Evolutionary conservation across 192 early-diverging fungal genomes (phyloP), one percentile per base, ranked within the genome.

Genomic region (Backusella tuberculispora): DNA sequence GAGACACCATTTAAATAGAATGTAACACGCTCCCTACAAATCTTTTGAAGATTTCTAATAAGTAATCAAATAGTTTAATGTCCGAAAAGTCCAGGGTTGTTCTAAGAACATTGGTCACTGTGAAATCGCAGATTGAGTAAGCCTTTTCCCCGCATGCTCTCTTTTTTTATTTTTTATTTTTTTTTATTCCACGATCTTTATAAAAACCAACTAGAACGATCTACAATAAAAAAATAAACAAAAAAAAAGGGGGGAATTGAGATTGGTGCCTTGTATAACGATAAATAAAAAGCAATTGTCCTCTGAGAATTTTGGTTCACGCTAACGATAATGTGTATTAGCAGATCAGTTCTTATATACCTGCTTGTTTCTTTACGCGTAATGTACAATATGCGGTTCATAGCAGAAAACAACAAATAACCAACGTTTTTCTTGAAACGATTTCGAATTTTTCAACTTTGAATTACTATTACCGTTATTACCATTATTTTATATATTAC

Each of bases 181-280:
- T n/a, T 56, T 56, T 56, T 56, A 56, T 56, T 56, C 24, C 50
- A 56, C 50, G 50, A 56, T 21, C 12, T 56, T n/a, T 56, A 56
- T 56, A 56, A 56, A 56, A 56, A 24, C 19, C 50, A 56, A 56
- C 50, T 56, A 56, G 50, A 24, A 56, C 24, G 50, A 56, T 56
- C 50, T 56, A 21, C 50, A 56, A 10, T 56, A 45, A 12, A 56
- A 21, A 56, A 56, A 56, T n/a, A n/a, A n/a, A n/a, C n/a, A n/a
- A n/a, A n/a, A n/a, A n/a, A n/a, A 48, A 56, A 56, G 50, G 50
- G 50, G 53, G 9, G 26, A 43, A 60, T 60, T 24, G 53, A 60
- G 21, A 60, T 26, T 60, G 26, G 10, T 19, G 26, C 21, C 26
- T 26, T 60, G 53, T 60, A 60, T 60, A 60, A 60, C 53, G 10